A percentile compares a stretch with the other conserved stretches of the same genome.
Conservation (phyloP, 441 rosid genomes). For the Brassica hybrid region DNA sequence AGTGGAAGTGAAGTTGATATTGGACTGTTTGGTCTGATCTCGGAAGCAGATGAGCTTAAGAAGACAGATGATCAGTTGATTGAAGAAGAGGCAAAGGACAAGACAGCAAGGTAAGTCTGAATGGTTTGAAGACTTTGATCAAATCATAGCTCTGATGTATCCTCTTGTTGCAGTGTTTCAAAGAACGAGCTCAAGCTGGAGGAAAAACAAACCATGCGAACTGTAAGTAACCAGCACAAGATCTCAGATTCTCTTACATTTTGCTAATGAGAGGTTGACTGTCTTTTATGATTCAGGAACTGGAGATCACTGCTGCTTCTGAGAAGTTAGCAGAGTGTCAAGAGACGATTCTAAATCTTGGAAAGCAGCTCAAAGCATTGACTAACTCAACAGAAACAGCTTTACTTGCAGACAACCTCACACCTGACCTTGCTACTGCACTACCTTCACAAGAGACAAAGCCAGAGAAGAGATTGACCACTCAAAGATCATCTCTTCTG, state of each 20-base stretch:
- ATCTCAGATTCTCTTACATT: slow-evolving; percentile 18
- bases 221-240: slow-evolving; percentile 56
- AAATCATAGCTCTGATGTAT: slow-evolving; percentile 26
- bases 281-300: slow-evolving; percentile 53
- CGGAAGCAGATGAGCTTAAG: slow-evolving; percentile 47
- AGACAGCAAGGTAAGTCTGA: slow-evolving; percentile 38
- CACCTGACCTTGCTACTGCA: slow-evolving; percentile 38
- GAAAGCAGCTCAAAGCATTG: slow-evolving; percentile 84
- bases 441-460: slow-evolving; percentile 30
- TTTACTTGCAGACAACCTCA: slow-evolving; percentile 51
- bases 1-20: slow-evolving; percentile 66
- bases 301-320: slow-evolving; percentile 91
- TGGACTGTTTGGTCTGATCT: slow-evolving; percentile 41
- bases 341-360: slow-evolving; percentile 82
- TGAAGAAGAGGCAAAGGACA: slow-evolving; percentile 45
- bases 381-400: slow-evolving; percentile 64
- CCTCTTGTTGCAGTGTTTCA: slow-evolving; percentile 51
- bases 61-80: slow-evolving; percentile 24
- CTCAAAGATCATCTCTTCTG: slow-evolving; percentile 70
- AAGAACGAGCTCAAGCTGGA: slow-evolving; percentile 52
- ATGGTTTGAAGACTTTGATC: slow-evolving; percentile 37
- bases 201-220: slow-evolving; percentile 56
- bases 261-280: not conserved
- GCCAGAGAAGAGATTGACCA: slow-evolving; percentile 49
- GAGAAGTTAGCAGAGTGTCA: slow-evolving; percentile 94